Base-by-base conservation (phyloP, 805 yeast genomes). In the Metschnikowia henanensis region DNA sequence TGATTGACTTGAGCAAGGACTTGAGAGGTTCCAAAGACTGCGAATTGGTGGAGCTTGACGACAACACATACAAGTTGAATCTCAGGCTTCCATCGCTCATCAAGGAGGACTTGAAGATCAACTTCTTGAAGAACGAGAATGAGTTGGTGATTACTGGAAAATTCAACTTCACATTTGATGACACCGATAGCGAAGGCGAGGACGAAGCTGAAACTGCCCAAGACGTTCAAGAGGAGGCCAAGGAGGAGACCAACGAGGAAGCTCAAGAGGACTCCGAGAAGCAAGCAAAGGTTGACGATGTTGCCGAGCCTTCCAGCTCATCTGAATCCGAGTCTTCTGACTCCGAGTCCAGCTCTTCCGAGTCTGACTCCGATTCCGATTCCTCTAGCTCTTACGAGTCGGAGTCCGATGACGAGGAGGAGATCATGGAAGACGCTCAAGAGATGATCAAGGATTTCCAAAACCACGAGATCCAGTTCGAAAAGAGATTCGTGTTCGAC, bases 11-110 rank as follows among this genome's bases (percentile, higher is more conserved):
- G 55, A 56, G 70, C 35, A 62, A 62, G 34, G 76, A 71, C 55
- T 65, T 71, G 52, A 65, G 63, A 47, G 60, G 67, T 56, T 64
- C 72, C 31, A 70, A 70, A 48, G 76, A 71, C 56, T 70, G 72
- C 52, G 75, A 71, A 56, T 61, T 70, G 46, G 55, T 59, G 21
- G 65, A 70, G 51, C 50, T 66, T 18, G 68, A 68, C 42, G 72
- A 68, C 30, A 58, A 65, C 45, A 61, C 64, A 13, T 70, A 69
- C 56, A 67, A 68, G 50, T 63, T 71, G 54, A 62, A 59, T 45
- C 57, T 71, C 47, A 64, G 75, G 54, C 65, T 71, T 35, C 76
- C 76, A 10, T 62, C 73, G 6, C 53, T 71, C 33, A 61, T 64
- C 41, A 62, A 62, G 53, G 73, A 70, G 35, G 73, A 68, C 53